A percentile compares a stretch with the other conserved stretches of the same genome.
These are phyloP conservation scores for Aureobasidium sp. DNA, from an alignment of 2,329 filamentous ascomycete species.

Conservation along the genomic window DNA sequence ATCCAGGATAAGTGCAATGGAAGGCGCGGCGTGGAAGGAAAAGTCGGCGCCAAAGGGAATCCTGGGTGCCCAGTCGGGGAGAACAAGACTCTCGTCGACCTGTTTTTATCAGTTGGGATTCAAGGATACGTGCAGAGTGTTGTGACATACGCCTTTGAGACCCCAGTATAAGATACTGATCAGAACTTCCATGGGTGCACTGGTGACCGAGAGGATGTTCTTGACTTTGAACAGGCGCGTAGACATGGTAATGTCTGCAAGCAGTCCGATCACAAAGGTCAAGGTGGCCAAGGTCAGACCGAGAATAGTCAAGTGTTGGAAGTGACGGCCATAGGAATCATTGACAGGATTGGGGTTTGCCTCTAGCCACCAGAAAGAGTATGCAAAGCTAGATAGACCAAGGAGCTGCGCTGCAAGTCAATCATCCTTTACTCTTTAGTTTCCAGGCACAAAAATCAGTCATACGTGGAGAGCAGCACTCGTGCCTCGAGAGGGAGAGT, in stretches of 20 bases:
- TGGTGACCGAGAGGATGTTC: slow-evolving; percentile 59
- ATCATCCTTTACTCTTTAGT: neutral
- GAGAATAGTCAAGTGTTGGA: slow-evolving; percentile 69
- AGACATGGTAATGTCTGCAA: slow-evolving; percentile 58
- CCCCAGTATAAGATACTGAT: slow-evolving; percentile 70
- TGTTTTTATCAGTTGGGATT: slow-evolving; percentile 20
- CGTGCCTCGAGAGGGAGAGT: slow-evolving; percentile 56
- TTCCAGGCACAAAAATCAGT: neutral
- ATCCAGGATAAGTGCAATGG: slow-evolving; percentile 58
- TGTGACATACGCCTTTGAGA: slow-evolving; percentile 43
- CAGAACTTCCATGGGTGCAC: slow-evolving; percentile 62
- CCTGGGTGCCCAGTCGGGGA: slow-evolving; percentile 40
- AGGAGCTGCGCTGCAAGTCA: slow-evolving; percentile 23
- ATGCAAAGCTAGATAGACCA: slow-evolving; percentile 40
- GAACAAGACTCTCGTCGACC: slow-evolving; percentile 46
- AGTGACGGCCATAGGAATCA: slow-evolving; percentile 59
- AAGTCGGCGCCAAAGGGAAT: slow-evolving; percentile 49
- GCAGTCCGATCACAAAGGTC: slow-evolving; percentile 55
- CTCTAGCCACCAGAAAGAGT: slow-evolving; percentile 37
- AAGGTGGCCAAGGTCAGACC: slow-evolving; percentile 55
- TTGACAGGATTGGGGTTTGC: slow-evolving; percentile 35
- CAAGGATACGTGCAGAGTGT: neutral
- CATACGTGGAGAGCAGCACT: slow-evolving; percentile 56
- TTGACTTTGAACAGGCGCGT: slow-evolving; percentile 56
- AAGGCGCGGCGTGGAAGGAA: slow-evolving; percentile 60